phyloP scores from a whole-genome alignment of 768 basidiomycete species.

The Holtermannia corniformis region DNA sequence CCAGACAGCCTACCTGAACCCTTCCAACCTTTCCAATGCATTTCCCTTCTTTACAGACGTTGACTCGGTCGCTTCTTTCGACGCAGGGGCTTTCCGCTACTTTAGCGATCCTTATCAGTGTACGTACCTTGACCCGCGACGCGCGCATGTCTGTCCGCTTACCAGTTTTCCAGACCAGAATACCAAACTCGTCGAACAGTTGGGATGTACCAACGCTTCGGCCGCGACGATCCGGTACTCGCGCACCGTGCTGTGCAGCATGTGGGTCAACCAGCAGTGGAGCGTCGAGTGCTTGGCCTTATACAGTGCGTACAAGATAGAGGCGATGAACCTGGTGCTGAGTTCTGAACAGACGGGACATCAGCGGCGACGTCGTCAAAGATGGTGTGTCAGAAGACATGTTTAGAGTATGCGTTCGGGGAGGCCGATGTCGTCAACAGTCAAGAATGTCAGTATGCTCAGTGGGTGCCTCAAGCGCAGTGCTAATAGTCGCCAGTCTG shows the following conservation, averaged over 20 bases:
- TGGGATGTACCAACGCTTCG: constrained; percentile 38
- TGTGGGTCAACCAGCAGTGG: constrained; percentile 39
- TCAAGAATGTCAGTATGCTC: neutral
- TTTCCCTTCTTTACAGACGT: constrained; percentile 35
- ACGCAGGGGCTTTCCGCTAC: constrained; percentile 32
- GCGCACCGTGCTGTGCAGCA: constrained; percentile 36
- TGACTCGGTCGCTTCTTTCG: constrained; percentile 29
- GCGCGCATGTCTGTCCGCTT: too few relatives aligned
- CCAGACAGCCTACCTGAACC: constrained; percentile 32
- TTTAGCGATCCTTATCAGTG: constrained; percentile 31
- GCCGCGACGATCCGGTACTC: constrained; percentile 29
- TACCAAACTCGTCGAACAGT: constrained; percentile 33
- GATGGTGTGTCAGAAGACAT: constrained; percentile 39
- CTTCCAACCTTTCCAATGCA: constrained; percentile 32
- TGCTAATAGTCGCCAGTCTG: constrained; percentile 25
- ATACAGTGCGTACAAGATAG: constrained; percentile 33
- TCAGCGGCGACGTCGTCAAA: constrained; percentile 29
- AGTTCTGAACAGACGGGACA: constrained; percentile 17
- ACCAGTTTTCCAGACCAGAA: constrained; percentile 7
- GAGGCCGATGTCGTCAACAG: constrained; percentile 23
- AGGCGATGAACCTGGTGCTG: too few relatives aligned
- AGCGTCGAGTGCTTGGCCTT: constrained; percentile 20
- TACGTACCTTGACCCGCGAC: constrained; percentile 1
- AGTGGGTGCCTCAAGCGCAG: neutral
- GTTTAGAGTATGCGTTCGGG: constrained; percentile 32